These are phyloP conservation scores for Quercus lobata DNA, from an alignment of 331 rosid species.

Conservation along the genomic window DNA sequence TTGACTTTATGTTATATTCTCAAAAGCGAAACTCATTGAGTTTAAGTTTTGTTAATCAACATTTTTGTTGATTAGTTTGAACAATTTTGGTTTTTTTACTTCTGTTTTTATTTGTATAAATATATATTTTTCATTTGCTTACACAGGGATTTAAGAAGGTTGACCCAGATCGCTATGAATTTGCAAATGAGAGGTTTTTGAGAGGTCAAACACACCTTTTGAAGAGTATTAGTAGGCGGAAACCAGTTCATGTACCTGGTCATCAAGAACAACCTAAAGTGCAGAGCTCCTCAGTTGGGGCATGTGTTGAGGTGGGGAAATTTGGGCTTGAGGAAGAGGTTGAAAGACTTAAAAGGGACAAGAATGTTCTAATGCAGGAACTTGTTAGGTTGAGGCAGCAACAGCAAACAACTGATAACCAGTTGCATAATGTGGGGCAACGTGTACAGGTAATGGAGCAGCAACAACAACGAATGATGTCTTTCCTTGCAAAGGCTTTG, in stretches of 20 bases:
- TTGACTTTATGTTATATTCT: slow-evolving; percentile 1
- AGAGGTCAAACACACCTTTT: slow-evolving; percentile 64
- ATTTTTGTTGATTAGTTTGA: background rate
- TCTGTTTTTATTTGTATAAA: background rate
- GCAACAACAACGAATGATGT: slow-evolving; percentile 67
- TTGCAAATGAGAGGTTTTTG: slow-evolving; percentile 68
- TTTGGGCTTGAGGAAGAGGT: slow-evolving; percentile 50
- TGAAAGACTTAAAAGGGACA: slow-evolving; percentile 61
- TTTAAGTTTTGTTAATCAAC: background rate
- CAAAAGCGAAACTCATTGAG: background rate
- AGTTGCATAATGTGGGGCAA: slow-evolving; percentile 51
- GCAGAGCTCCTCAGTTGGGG: slow-evolving; percentile 34
- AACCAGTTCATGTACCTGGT: slow-evolving; percentile 39
- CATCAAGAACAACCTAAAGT: slow-evolving; percentile 33
- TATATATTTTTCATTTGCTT: background rate
- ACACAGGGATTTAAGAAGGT: slow-evolving; percentile 71
- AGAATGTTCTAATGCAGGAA: slow-evolving; percentile 73
- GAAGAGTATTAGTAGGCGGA: slow-evolving; percentile 64
- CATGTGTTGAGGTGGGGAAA: slow-evolving; percentile 41
- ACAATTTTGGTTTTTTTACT: background rate
- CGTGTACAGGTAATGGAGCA: slow-evolving; percentile 66
- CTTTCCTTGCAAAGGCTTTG: slow-evolving; percentile 68
- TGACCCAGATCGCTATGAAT: slow-evolving; percentile 77
- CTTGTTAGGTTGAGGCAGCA: slow-evolving; percentile 73
- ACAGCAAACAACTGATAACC: slow-evolving; percentile 55